Evolutionary conservation across 1,284 basidiomycete genomes (phyloP).

Genomic region (Earliella scabrosa): DNA sequence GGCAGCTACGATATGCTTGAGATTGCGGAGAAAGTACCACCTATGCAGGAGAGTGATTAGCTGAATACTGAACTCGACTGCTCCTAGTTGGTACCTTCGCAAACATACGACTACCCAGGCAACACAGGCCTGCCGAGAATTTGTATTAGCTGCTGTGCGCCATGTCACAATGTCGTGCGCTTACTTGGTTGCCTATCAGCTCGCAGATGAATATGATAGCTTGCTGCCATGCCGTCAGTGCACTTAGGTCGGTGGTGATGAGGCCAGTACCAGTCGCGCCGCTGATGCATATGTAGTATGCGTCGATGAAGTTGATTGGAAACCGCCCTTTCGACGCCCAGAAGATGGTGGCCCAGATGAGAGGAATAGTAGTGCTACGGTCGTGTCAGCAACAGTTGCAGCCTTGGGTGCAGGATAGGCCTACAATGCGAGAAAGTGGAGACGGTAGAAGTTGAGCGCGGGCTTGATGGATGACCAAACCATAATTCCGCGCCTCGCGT

Average conservation of each 20-base stretch:
- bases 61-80: not conserved
- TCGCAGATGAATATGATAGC: constrained; percentile 68
- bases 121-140: constrained; percentile 29
- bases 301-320: constrained; percentile 69
- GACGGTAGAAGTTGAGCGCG: constrained; percentile 65
- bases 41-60: constrained; percentile 38
- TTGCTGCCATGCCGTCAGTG: constrained; percentile 78
- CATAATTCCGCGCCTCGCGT: too few relatives aligned
- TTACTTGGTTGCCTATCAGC: constrained; percentile 67
- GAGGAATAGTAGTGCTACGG: constrained; percentile 64
- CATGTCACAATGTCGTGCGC: not conserved
- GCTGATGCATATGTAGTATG: constrained; percentile 74
- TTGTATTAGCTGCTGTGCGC: too few relatives aligned
- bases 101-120: constrained; percentile 39
- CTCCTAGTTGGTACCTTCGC: constrained; percentile 29
- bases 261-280: constrained; percentile 82
- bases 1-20: constrained; percentile 67
- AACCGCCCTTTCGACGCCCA: constrained; percentile 70
- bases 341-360: constrained; percentile 70
- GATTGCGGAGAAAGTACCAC: constrained; percentile 75
- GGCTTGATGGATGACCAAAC: not conserved
- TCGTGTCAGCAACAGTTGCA: not conserved
- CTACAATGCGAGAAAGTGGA: constrained; percentile 58
- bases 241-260: constrained; percentile 71
- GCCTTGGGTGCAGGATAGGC: constrained; percentile 20